Percentiles rank a stretch among this genome's conserved stretches.
Conservation (phyloP, 2,329 filamentous ascomycete genomes). For the Paraphoma sp. region DNA sequence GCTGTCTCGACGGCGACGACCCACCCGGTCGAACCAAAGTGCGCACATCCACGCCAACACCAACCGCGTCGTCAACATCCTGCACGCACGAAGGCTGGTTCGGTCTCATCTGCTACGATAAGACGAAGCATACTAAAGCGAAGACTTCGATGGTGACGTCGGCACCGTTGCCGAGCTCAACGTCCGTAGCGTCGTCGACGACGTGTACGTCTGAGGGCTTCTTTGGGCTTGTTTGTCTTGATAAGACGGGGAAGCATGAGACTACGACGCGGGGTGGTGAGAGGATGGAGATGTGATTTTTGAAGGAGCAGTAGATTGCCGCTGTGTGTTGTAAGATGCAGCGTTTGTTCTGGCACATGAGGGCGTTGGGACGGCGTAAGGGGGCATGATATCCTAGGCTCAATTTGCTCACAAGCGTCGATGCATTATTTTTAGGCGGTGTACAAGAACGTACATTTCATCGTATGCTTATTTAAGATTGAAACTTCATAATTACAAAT, state of each 20-base stretch:
- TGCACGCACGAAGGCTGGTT: constrained; percentile 39
- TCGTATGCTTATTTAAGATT: too few species aligned
- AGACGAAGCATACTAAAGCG: constrained; percentile 19
- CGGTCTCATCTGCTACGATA: constrained; percentile 41
- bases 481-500: too few species aligned
- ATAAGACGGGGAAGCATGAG: constrained; percentile 26
- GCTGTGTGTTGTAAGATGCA: neutral
- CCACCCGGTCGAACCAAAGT: constrained; percentile 43
- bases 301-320: neutral
- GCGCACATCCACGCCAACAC: constrained; percentile 19
- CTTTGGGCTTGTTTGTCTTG: constrained; percentile 38
- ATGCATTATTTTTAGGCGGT: too few species aligned
- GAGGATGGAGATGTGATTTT: constrained; percentile 34
- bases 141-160: neutral
- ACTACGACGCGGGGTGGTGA: constrained; percentile 19
- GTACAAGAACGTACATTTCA: too few species aligned
- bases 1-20: constrained; percentile 57
- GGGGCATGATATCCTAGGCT: neutral
- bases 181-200: constrained; percentile 21
- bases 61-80: constrained; percentile 23
- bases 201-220: constrained; percentile 35
- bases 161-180: constrained; percentile 15
- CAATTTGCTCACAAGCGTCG: neutral
- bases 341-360: neutral
- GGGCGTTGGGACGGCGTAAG: neutral